These are phyloP conservation scores for Rhizoclosmatium globosum DNA, from an alignment of 192 early-diverging fungal species.

Conservation along the genomic window DNA sequence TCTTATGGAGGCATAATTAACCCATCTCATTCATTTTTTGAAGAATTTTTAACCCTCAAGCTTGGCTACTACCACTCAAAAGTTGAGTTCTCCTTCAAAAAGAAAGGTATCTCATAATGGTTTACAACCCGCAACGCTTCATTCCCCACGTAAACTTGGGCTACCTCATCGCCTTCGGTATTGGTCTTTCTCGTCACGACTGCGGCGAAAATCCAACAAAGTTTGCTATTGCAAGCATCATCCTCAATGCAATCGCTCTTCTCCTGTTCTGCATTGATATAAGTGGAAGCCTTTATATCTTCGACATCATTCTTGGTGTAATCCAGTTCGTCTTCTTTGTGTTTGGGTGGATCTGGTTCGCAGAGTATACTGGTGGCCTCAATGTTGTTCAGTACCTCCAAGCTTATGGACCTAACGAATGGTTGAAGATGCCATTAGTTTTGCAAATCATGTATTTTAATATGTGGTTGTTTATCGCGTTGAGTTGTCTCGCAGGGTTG, in stretches of 20 bases:
- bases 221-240: neutral
- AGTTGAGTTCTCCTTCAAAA: too few species aligned
- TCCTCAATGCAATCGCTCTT: neutral
- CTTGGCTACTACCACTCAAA: too few species aligned
- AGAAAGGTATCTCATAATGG: too few species aligned
- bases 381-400: neutral
- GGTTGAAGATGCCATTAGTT: neutral
- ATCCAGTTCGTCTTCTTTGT: neutral
- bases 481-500: too few species aligned
- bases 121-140: neutral
- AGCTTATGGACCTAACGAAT: neutral
- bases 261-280: neutral
- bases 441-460: conserved; percentile 8
- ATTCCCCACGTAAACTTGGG: neutral
- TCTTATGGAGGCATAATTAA: too few species aligned
- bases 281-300: neutral
- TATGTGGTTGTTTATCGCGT: conserved; percentile 5
- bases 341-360: conserved; percentile 6
- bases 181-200: neutral
- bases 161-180: neutral
- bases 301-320: neutral
- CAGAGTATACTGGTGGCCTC: neutral
- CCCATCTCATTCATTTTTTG: too few species aligned
- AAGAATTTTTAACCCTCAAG: too few species aligned
- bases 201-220: neutral